Evolutionary conservation across 208 protist species (phyloP), one percentile per base, ranked within the genome.

Genomic region (Angomonas ambiguus): DNA sequence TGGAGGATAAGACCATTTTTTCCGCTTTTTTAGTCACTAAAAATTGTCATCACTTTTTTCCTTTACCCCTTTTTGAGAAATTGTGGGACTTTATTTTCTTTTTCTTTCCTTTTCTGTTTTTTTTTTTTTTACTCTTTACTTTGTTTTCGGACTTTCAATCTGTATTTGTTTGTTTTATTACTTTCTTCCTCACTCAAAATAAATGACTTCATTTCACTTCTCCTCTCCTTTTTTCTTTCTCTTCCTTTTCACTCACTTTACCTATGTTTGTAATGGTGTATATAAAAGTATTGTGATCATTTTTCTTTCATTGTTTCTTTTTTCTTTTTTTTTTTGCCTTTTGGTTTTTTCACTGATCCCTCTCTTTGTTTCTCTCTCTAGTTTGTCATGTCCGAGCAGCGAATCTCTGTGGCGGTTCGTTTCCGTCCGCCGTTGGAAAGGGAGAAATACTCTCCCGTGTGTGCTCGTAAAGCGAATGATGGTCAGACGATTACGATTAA

Each of bases 331-430:
- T n/a, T n/a, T n/a, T n/a, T n/a, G n/a, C n/a, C n/a, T n/a, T n/a
- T n/a, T n/a, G n/a, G n/a, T n/a, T n/a, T n/a, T 65, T 64, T 18
- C 35, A 53, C 48, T 32, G 30, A 20, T 71, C 58, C 48, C 28
- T 31, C 31, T 32, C 22, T 70, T 30, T 35, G 62, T 42, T 59
- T 35, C 0, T 60, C 42, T 65, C 61, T 55, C 45, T 48, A 30
- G 10, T n/a, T 28, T 6, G 25, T 35, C 32, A 85, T 85, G 79
- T 77, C 80, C 31, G 85, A 94, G 3, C 72, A 87, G 48, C 85
- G 87, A 31, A 92, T 96, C 45, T 76, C 56, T 16, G 88, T 96
- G 16, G 83, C 82, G 10, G 80, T 97, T 42, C 86, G 92, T 56
- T 86, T 97, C 45, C 85, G 87, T 2, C 87, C 89, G 2, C 64